phyloP scores from a whole-genome alignment of 75 land plant genomes.

The Pseudotsuga menziesii region DNA sequence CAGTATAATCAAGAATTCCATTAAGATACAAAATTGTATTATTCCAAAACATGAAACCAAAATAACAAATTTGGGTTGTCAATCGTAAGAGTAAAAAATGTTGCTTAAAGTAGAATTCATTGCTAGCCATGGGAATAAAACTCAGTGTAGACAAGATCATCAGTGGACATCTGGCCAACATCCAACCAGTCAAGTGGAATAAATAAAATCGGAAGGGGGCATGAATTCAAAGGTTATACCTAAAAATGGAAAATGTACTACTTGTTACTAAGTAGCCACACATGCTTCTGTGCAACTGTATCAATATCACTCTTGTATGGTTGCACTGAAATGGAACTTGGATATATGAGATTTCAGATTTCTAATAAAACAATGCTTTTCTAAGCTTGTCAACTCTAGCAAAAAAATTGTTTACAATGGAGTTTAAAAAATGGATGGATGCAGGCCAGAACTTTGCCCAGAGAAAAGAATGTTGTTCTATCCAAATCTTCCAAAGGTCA shows the following conservation, averaged over 20 bases:
- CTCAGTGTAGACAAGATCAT: too few relatives aligned
- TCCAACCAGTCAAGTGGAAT: background rate
- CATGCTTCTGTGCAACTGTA: background rate
- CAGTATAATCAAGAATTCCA: too few relatives aligned
- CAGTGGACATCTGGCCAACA: background rate
- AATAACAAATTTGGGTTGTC: too few relatives aligned
- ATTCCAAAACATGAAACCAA: too few relatives aligned
- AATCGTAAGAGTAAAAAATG: too few relatives aligned
- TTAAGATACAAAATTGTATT: too few relatives aligned
- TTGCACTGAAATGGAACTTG: constrained; percentile 4
- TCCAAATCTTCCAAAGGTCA: constrained; percentile 87
- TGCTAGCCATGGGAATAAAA: too few relatives aligned
- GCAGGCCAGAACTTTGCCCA: constrained; percentile 88
- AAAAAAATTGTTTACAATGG: background rate
- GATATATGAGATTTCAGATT: background rate
- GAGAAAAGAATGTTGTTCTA: constrained; percentile 94
- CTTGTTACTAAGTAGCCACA: background rate
- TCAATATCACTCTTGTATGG: background rate
- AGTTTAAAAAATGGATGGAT: background rate
- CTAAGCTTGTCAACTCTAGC: background rate
- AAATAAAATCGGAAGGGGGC: background rate
- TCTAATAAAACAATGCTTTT: background rate
- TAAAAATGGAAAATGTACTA: background rate
- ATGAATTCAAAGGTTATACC: background rate
- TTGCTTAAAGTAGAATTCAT: too few relatives aligned